Evolutionary conservation across 2,329 filamentous ascomycete genomes (phyloP), one percentile per base, ranked within the genome.

Genomic region (Diaporthe sp.): DNA sequence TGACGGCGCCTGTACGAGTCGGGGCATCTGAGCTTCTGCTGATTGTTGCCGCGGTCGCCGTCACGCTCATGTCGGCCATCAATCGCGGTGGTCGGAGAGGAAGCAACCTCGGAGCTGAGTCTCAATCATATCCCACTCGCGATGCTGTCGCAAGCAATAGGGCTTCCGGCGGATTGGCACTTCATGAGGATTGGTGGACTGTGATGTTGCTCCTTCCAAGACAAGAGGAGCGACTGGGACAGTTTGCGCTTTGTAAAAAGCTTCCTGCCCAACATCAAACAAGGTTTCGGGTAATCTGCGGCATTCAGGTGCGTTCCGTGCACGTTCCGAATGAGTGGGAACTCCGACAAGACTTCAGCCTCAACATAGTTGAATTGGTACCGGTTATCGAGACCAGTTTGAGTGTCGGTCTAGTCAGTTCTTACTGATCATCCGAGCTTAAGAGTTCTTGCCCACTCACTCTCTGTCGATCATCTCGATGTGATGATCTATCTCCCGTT

Each of bases 231-330:
- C 19, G 44, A 7, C 10, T 22, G 28, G 61, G 44, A 51, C 42
- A 67, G 44, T 9, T 67, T 51, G 44, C 28, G 44, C 28, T 49
- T 49, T 49, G 17, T 15, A 19, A 67, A 19, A 28, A 28, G 28
- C 42, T 67, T 34, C 19, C 28, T 12, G 55, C 28, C 28, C 55
- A 34, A 31, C 25, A 55, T 55, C 15, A 15, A 55, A 51, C 13
- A 67, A 67, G 61, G 61, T 67, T 67, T 67, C 61, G 61, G 61
- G 19, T 34, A 49, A n/a, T 49, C 44, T 51, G 42, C 42, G 61
- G 61, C 28, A 51, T 49, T 67, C n/a, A 17, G 28, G 19, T n/a
- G 25, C 42, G 6, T 34, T 67, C 10, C 19, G 42, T 8, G 44
- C 44, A 67, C 61, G 42, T 67, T 67, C 61, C 61, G 28, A 19